These are phyloP conservation scores for Karstenula rhodostoma DNA, from an alignment of 2,329 filamentous ascomycete species.

Conservation along the genomic window DNA sequence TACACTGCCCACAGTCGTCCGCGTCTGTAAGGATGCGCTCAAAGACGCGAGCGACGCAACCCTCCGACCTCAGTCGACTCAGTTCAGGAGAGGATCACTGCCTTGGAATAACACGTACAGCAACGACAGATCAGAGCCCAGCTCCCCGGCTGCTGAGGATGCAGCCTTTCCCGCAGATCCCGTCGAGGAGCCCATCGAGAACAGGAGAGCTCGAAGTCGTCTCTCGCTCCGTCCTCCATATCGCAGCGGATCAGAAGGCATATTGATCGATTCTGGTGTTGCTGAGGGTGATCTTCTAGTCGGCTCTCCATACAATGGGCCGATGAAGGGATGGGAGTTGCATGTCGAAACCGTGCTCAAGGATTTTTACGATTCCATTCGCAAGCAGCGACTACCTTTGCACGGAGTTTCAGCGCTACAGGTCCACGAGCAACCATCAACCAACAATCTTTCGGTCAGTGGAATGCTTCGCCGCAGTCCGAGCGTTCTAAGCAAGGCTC, in stretches of 20 bases:
- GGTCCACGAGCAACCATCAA: conserved; percentile 56
- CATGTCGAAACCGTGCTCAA: conserved; percentile 92
- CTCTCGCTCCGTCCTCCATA: conserved; percentile 53
- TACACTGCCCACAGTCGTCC: conserved; percentile 86
- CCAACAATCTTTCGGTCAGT: conserved; percentile 72
- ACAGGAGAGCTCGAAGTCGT: conserved; percentile 49
- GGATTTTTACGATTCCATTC: conserved; percentile 89
- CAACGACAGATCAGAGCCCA: conserved; percentile 44
- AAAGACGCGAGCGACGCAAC: conserved; percentile 43
- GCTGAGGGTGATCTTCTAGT: conserved; percentile 78
- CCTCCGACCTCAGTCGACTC: conserved; percentile 43
- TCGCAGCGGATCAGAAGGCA: conserved; percentile 47
- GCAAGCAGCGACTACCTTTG: conserved; percentile 83
- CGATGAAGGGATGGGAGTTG: conserved; percentile 81
- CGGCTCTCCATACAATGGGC: conserved; percentile 76
- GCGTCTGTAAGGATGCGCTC: conserved; percentile 75
- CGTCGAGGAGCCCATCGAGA: conserved; percentile 46
- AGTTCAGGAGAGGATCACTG: conserved; percentile 43
- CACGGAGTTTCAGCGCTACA: conserved; percentile 71
- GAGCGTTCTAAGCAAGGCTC: conserved; percentile 90
- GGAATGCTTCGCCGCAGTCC: conserved; percentile 83
- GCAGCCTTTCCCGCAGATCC: conserved; percentile 38
- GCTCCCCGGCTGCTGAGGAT: conserved; percentile 39
- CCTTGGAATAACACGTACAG: conserved; percentile 35
- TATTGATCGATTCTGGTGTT: conserved; percentile 44